phyloP scores from a whole-genome alignment of 768 basidiomycete species.

The Leccinum obscurum region DNA sequence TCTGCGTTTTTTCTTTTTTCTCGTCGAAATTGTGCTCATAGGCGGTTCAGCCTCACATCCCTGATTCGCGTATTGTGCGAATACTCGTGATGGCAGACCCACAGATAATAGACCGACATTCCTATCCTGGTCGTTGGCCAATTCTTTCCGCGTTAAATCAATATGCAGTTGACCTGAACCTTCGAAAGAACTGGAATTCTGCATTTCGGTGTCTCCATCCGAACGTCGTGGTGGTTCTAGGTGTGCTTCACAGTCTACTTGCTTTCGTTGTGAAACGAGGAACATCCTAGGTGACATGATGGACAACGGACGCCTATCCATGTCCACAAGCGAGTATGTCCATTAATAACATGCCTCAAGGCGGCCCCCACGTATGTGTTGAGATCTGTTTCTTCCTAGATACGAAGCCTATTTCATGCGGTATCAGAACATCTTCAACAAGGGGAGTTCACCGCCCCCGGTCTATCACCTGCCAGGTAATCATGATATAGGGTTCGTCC shows the following conservation, averaged over 20 bases:
- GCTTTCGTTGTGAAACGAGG: background rate
- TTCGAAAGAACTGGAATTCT: slow-evolving; percentile 82
- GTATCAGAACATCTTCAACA: slow-evolving; percentile 70
- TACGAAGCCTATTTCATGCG: slow-evolving; percentile 68
- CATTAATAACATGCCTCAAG: background rate
- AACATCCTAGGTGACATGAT: slow-evolving; percentile 67
- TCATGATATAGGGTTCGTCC: slow-evolving; percentile 77
- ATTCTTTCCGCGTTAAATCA: slow-evolving; percentile 61
- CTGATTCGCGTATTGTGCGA: slow-evolving; percentile 27
- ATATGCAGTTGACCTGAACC: slow-evolving; percentile 73
- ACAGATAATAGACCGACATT: slow-evolving; percentile 75
- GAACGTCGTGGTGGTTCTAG: slow-evolving; percentile 78
- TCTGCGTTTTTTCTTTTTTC: slow-evolving; percentile 10
- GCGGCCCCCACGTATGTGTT: slow-evolving; percentile 2
- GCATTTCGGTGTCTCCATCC: slow-evolving; percentile 54
- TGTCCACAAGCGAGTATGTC: slow-evolving; percentile 69
- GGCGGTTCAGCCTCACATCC: slow-evolving; percentile 17
- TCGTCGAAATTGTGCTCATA: background rate
- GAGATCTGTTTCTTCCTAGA: slow-evolving; percentile 42
- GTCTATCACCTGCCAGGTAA: slow-evolving; percentile 85
- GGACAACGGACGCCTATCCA: slow-evolving; percentile 73
- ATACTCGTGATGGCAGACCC: slow-evolving; percentile 85
- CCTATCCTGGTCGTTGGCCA: slow-evolving; percentile 62
- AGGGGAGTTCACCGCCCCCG: slow-evolving; percentile 44
- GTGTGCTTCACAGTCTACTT: slow-evolving; percentile 29